These are phyloP conservation scores for Physaria fendleri DNA, from an alignment of 345 rosid genomes.

Conservation along the genomic window DNA sequence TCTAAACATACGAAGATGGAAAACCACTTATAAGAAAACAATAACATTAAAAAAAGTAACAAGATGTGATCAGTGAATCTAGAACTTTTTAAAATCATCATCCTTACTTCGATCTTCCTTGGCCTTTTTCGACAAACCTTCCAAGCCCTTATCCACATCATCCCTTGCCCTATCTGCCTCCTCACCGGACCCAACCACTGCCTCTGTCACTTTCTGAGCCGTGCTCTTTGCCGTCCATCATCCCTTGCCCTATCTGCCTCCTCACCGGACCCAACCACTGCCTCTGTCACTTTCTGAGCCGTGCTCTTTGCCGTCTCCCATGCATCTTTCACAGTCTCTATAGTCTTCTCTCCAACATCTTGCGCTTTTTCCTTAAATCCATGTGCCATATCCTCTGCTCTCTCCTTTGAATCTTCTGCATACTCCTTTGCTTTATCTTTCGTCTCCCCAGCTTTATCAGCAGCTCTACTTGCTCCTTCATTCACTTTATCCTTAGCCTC, in stretches of 20 bases:
- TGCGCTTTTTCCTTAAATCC: conserved; percentile 28
- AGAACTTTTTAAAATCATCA: conserved; percentile 17
- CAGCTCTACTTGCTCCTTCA: conserved; percentile 1
- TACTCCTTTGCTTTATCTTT: conserved; percentile 13
- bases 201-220: conserved; percentile 31
- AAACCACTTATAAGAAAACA: neutral
- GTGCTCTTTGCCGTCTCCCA: conserved; percentile 28
- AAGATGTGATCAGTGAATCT: neutral
- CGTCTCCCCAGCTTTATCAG: neutral
- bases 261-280: conserved; percentile 29
- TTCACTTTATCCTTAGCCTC: conserved; percentile 5
- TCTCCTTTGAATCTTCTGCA: conserved; percentile 19
- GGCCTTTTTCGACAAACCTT: conserved; percentile 20
- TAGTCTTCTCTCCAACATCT: conserved; percentile 28
- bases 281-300: conserved; percentile 31
- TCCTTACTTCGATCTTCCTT: conserved; percentile 3
- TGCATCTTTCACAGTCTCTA: conserved; percentile 30
- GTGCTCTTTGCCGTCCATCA: conserved; percentile 29
- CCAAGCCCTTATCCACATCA: conserved; percentile 22
- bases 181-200: conserved; percentile 29
- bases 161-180: conserved; percentile 15
- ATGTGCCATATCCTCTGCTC: conserved; percentile 23
- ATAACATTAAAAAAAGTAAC: neutral
- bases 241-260: conserved; percentile 15
- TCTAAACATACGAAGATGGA: neutral